Conservation (phyloP, 176 grass and related monocot genomes). For the Leersia perrieri region DNA sequence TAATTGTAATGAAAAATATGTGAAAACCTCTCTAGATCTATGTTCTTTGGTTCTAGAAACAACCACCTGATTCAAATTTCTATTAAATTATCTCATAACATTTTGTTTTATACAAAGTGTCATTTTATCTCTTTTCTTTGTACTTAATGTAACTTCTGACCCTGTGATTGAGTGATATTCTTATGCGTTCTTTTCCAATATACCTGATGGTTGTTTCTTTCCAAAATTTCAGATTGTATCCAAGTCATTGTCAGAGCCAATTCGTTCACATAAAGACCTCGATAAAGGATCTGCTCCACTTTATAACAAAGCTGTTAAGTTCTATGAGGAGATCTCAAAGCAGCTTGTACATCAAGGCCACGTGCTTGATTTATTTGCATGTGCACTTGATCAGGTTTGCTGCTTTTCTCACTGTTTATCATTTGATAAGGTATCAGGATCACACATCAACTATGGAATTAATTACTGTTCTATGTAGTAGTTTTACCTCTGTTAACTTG, state of each 20-base stretch:
- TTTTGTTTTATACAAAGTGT: conserved; percentile 8
- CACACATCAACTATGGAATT: conserved; percentile 4
- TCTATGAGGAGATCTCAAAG: conserved; percentile 73
- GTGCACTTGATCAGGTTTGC: conserved; percentile 84
- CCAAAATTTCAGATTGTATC: conserved; percentile 76
- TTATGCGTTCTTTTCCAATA: background rate
- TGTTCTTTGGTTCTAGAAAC: background rate
- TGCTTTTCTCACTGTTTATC: background rate
- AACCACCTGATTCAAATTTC: background rate
- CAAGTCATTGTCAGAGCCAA: conserved; percentile 76
- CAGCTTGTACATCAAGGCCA: conserved; percentile 99
- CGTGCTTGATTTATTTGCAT: conserved; percentile 92
- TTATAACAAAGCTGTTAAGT: conserved; percentile 85
- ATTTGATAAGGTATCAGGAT: conserved; percentile 3
- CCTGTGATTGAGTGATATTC: background rate
- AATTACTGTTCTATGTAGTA: conserved; percentile 4
- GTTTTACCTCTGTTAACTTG: background rate
- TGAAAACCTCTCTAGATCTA: background rate
- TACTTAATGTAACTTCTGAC: background rate
- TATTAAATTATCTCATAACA: background rate
- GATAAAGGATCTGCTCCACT: conserved; percentile 70
- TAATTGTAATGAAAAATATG: background rate
- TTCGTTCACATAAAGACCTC: conserved; percentile 89
- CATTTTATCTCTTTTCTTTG: background rate
- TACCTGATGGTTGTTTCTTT: conserved; percentile 23